Evolutionary conservation across 1,284 basidiomycete species (phyloP).

Genomic region (Cryptococcus hybrid): DNA sequence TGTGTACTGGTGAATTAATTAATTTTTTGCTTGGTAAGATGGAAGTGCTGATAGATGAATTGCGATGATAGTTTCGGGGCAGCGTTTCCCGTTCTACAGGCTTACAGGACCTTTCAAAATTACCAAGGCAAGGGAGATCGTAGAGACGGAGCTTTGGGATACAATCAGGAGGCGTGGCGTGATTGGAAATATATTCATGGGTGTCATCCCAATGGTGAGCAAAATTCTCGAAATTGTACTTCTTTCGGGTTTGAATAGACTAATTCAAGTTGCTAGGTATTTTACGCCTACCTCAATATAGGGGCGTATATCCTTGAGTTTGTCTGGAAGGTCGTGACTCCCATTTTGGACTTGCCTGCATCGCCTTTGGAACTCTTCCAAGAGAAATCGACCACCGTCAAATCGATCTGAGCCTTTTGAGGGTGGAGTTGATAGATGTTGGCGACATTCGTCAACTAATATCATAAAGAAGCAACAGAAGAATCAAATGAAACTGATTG

Average conservation of each 20-base stretch:
- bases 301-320: constrained; percentile 38
- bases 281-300: constrained; percentile 51
- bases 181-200: constrained; percentile 63
- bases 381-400: too few relatives aligned
- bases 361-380: neutral
- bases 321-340: constrained; percentile 22
- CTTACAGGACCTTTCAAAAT: constrained; percentile 59
- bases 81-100: constrained; percentile 63
- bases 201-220: constrained; percentile 57
- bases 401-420: too few relatives aligned
- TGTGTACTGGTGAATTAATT: constrained; percentile 57
- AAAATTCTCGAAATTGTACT: too few relatives aligned
- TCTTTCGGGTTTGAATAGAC: neutral
- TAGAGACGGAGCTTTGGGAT: constrained; percentile 64
- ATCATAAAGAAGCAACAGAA: too few relatives aligned
- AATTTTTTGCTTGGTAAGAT: neutral
- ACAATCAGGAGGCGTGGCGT: constrained; percentile 61
- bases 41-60: neutral
- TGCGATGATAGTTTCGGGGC: constrained; percentile 56
- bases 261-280: constrained; percentile 19
- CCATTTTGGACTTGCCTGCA: constrained; percentile 19
- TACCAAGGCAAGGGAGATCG: constrained; percentile 51
- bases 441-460: too few relatives aligned
- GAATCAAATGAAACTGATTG: too few relatives aligned
- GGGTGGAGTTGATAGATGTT: too few relatives aligned